Base-by-base conservation (phyloP, 768 basidiomycete species). In the Cyathus striatus region DNA sequence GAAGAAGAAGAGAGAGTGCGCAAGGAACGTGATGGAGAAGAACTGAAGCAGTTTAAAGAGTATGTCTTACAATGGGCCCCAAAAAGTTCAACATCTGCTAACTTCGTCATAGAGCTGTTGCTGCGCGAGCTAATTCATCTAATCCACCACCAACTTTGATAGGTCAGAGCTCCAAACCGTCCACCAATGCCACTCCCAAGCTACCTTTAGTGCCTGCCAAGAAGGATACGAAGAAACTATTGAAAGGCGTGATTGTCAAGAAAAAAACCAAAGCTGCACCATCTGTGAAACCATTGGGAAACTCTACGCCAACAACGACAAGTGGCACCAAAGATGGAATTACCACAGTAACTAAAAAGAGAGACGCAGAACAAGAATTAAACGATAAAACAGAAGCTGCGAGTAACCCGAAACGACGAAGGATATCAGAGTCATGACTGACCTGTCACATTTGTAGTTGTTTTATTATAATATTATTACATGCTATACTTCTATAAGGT, bases 161-260 rank as follows among this genome's bases (percentile, higher is more conserved):
- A 14, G 46, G 48, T 14, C 57, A 55, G n/a, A 53, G 58, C 14
- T 52, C 59, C 17, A 47, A 30, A n/a, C 27, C 27, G 9, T n/a
- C 55, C 4, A 45, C 69, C 30, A 49, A 65, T 13, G 60, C 65
- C 20, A 59, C 71, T 23, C 51, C 67, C 6, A 65, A 68, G 44
- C 50, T 60, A 6, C 20, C 59, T 10, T 38, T 54, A 4, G 52
- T 66, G n/a, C 47, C 58, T 3, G 54, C 60, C 20, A 85, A 78
- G 63, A 90, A 83, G 56, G 79, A 84, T 27, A 51, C 57, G 24
- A 90, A 87, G 61, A 78, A 75, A 49, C 59, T 73, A 2, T 66
- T 91, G 33, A 91, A 89, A 54, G 89, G 89, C 16, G 83, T 90
- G 6, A 66, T 91, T 13, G 79, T 88, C 38, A 91, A 89, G 69